These are phyloP conservation scores for Lipomyces kockii DNA, from an alignment of 805 yeast genomes.

Conservation along the genomic window DNA sequence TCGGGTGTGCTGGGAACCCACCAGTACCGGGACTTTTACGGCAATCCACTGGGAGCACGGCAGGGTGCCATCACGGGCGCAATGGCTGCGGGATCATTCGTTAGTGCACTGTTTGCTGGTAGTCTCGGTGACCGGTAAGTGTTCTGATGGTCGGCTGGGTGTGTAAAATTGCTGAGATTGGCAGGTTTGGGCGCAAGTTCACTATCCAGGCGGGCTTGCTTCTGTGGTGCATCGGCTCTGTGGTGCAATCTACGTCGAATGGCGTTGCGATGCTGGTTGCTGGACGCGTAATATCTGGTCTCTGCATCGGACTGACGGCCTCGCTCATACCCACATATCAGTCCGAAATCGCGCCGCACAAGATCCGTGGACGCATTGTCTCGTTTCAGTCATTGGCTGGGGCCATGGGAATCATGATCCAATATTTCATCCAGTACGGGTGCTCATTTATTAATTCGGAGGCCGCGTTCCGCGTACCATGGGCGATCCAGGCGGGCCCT, in stretches of 20 bases:
- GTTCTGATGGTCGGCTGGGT: constrained; percentile 38
- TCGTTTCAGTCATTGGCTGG: constrained; percentile 42
- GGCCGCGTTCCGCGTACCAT: constrained; percentile 64
- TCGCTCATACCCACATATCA: constrained; percentile 53
- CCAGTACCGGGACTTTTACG: constrained; percentile 54
- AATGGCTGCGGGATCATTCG: constrained; percentile 66
- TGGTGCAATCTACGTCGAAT: constrained; percentile 44
- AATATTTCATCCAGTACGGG: constrained; percentile 48
- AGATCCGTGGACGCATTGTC: constrained; percentile 45
- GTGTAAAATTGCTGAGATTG: constrained; percentile 42
- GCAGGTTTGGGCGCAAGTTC: constrained; percentile 34
- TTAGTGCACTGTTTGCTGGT: constrained; percentile 58
- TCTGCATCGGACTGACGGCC: constrained; percentile 61
- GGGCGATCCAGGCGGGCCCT: constrained; percentile 64
- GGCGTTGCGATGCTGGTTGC: constrained; percentile 46
- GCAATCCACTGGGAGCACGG: constrained; percentile 54
- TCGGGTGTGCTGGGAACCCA: constrained; percentile 58
- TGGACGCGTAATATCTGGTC: constrained; percentile 58
- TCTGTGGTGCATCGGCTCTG: constrained; percentile 36
- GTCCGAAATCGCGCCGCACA: constrained; percentile 41
- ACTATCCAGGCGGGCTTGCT: constrained; percentile 34
- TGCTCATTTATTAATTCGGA: constrained; percentile 50
- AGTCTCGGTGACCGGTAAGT: not conserved
- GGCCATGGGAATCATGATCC: constrained; percentile 44
- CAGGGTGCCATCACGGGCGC: constrained; percentile 69